Conservation (phyloP, 2,329 filamentous ascomycete species). For the Aureobasidium melanogenum region DNA sequence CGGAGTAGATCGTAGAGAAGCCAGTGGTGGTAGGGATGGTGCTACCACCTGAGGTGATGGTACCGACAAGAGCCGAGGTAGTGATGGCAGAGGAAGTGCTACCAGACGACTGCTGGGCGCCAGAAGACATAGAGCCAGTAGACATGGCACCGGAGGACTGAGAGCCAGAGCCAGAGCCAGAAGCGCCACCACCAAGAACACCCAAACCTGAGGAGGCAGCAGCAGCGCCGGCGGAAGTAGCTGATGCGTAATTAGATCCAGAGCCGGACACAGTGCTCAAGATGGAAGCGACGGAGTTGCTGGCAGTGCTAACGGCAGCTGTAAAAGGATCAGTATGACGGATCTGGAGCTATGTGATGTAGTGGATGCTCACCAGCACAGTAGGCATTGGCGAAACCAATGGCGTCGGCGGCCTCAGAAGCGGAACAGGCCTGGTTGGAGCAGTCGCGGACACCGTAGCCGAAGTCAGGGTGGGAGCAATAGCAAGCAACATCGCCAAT, state of each 20-base stretch:
- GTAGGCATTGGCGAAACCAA: conserved; percentile 26
- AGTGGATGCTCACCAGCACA: conserved; percentile 17
- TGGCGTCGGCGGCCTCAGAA: conserved; percentile 19
- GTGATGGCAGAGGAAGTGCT: conserved; percentile 16
- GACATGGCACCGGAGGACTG: neutral
- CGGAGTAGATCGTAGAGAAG: conserved; percentile 25
- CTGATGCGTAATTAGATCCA: conserved; percentile 13
- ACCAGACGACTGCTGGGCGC: conserved; percentile 2
- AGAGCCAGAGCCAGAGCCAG: no score
- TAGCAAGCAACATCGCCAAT: conserved; percentile 26
- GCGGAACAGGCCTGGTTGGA: conserved; percentile 26
- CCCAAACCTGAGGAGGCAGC: neutral
- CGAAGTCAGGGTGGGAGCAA: conserved; percentile 28
- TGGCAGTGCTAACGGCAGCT: conserved; percentile 9
- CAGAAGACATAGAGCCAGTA: neutral
- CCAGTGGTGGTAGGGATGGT: conserved; percentile 26
- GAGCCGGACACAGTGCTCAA: conserved; percentile 7
- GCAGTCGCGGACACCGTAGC: conserved; percentile 32
- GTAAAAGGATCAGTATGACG: neutral
- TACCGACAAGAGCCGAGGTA: conserved; percentile 23
- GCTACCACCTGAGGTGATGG: conserved; percentile 23
- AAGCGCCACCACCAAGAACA: neutral
- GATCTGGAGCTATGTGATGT: neutral
- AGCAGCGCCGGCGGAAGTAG: conserved; percentile 12
- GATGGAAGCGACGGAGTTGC: conserved; percentile 10